Base-by-base conservation (phyloP, 2,329 filamentous ascomycete species). In the Fusarium cicatricum region DNA sequence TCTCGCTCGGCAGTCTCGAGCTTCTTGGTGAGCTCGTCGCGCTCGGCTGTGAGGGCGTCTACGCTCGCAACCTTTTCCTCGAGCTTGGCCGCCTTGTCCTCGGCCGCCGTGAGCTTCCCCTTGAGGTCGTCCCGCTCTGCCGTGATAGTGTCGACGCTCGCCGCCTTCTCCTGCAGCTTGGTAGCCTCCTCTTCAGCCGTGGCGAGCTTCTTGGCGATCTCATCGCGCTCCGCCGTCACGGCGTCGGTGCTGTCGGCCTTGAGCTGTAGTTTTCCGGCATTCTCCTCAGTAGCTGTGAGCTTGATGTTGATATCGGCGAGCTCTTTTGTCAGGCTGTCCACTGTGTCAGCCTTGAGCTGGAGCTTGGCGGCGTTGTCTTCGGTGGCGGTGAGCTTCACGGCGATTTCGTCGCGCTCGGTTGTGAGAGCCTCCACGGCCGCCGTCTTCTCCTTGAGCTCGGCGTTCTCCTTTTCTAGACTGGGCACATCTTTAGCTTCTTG, bases 151-250 rank as follows among this genome's bases (percentile, higher is more conserved):
- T 66, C 63, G 0, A 64, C 41, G 1, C 42, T 57, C 1, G 55
- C 60, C 2, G 56, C 62, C 37, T 65, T 66, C 12, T 55, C 59
- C 3, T 66, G 47, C 1, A 66, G 57, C 2, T 58, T 52, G 2
- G 57, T 23, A 2, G 55, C 58, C 32, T 65, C 55, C 23, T 65
- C 60, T 3, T 64, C 58, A 0, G 57, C 44, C 5, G 43, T 42
- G 12, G 62, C 51, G 3, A 69, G 60, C 45, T 69, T 69, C 49
- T 56, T 53, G 6, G 65, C 57, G 11, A 69, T 54, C 34, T 69
- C 64, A 10, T 68, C 65, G 1, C 60, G 65, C 52, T 67, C 65
- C 1, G 55, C 15, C 0, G 47, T 37, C 4, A 60, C 31, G 8
- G 38, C 29, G 11, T 52, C 52, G 21, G 56, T 42, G 15, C 16